Conservation (phyloP, 148 eudicot genomes). For the Persicaria maculosa region DNA sequence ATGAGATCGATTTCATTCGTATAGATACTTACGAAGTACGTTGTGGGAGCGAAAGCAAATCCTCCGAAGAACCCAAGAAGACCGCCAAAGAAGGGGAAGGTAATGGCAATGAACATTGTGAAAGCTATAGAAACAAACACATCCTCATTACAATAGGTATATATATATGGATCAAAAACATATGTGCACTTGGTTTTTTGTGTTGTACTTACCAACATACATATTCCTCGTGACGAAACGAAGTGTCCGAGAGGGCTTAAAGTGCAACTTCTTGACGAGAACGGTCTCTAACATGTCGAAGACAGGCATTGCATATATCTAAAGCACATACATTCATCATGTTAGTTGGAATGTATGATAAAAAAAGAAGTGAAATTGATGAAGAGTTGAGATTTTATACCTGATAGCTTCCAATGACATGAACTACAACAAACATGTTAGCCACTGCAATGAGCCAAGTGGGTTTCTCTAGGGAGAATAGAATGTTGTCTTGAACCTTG, state of each 20-base stretch:
- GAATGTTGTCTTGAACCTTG: constrained; percentile 54
- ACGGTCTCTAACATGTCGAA: constrained; percentile 56
- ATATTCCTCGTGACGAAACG: constrained; percentile 24
- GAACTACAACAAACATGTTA: constrained; percentile 55
- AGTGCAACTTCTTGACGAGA: constrained; percentile 29
- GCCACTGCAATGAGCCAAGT: constrained; percentile 53
- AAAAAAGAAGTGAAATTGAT: neutral
- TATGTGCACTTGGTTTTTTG: neutral
- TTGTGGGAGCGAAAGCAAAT: constrained; percentile 14
- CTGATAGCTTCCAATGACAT: constrained; percentile 78
- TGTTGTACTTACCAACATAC: constrained; percentile 27
- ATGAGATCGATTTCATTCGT: too few species aligned
- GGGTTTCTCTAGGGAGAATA: constrained; percentile 44
- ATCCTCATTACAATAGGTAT: neutral
- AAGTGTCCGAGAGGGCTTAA: constrained; percentile 18
- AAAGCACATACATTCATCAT: neutral
- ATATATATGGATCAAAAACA: too few species aligned
- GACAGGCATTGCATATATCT: constrained; percentile 55
- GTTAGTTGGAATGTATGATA: too few species aligned
- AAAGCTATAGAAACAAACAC: neutral
- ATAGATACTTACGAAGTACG: constrained; percentile 6
- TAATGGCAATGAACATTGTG: constrained; percentile 8
- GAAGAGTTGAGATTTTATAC: constrained; percentile 3
- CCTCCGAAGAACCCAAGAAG: constrained; percentile 15
- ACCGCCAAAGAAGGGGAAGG: constrained; percentile 13